phyloP scores from a whole-genome alignment of 2,329 filamentous ascomycete genomes.

The Achaetomium macrosporum region DNA sequence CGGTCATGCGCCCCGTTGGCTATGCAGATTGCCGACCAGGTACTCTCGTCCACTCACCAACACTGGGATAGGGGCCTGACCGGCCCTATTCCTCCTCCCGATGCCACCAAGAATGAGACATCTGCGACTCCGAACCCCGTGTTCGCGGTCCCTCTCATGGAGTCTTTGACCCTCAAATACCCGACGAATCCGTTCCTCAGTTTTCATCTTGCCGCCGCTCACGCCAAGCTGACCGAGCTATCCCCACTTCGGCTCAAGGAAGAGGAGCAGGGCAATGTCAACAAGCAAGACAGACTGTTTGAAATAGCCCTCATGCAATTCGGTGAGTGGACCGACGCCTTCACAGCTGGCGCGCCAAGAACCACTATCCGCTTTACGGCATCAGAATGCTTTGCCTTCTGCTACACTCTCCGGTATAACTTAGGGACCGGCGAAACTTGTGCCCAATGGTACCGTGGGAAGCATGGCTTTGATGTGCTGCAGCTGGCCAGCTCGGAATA shows the following conservation, averaged over 20 bases:
- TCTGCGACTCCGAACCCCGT: constrained; percentile 37
- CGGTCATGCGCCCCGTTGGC: constrained; percentile 13
- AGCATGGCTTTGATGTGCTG: constrained; percentile 35
- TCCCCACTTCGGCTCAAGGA: constrained; percentile 35
- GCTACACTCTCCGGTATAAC: constrained; percentile 44
- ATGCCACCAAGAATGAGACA: background rate
- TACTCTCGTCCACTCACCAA: constrained; percentile 7
- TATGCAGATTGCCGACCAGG: background rate
- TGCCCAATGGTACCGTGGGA: constrained; percentile 39
- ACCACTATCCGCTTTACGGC: constrained; percentile 41
- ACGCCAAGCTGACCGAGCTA: constrained; percentile 32
- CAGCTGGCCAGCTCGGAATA: constrained; percentile 40
- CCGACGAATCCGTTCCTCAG: constrained; percentile 45
- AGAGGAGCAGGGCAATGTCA: background rate
- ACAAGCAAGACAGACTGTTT: constrained; percentile 17
- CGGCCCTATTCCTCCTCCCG: background rate
- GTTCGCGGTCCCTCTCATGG: constrained; percentile 34
- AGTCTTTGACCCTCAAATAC: constrained; percentile 33
- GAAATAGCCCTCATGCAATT: constrained; percentile 41
- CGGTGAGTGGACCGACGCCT: constrained; percentile 39
- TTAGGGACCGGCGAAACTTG: constrained; percentile 26
- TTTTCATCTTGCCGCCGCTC: constrained; percentile 51
- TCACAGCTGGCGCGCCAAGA: constrained; percentile 26
- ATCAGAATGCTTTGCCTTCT: constrained; percentile 47
- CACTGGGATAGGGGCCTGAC: constrained; percentile 13